phyloP scores from a whole-genome alignment of 163 green algal genomes.

The Chlamydomonas reinhardtii region DNA sequence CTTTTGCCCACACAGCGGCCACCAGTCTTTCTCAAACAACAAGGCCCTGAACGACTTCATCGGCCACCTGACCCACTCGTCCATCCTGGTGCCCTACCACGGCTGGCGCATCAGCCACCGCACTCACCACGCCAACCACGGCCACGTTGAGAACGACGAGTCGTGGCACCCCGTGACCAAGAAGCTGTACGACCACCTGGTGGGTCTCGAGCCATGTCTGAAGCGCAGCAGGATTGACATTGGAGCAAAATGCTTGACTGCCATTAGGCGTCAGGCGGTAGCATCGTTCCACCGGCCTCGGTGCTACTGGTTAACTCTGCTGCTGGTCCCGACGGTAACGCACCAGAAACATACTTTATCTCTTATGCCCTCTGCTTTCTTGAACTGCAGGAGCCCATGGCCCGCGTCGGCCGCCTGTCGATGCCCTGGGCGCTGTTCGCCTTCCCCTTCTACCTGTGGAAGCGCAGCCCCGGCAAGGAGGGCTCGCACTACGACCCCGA shows the following conservation, averaged over 20 bases:
- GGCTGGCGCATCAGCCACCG: conserved; percentile 95
- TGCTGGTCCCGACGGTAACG: no score
- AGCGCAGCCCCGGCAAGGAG: conserved; percentile 85
- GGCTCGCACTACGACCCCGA: conserved; percentile 95
- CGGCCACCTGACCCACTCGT: conserved; percentile 91
- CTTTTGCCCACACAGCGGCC: conserved; percentile 77
- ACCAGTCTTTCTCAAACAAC: conserved; percentile 94
- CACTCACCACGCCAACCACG: conserved; percentile 89
- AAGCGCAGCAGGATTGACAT: no score
- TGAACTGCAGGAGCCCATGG: conserved; percentile 50
- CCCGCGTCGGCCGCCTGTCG: conserved; percentile 80
- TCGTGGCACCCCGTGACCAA: conserved; percentile 92
- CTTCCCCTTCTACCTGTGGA: conserved; percentile 88
- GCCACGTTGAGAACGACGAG: conserved; percentile 98
- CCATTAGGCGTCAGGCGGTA: no score
- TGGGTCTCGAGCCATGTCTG: conserved; percentile 51
- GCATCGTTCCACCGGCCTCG: no score
- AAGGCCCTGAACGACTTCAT: conserved; percentile 93
- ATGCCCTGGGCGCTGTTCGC: conserved; percentile 90
- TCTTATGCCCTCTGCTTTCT: no score
- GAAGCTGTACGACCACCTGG: conserved; percentile 79
- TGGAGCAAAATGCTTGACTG: no score
- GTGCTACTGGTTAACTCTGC: no score
- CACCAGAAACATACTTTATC: no score
- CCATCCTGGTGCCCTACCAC: conserved; percentile 97